Conservation (phyloP, 2,329 filamentous ascomycete genomes). For the Lasiodiplodia theobromae region DNA sequence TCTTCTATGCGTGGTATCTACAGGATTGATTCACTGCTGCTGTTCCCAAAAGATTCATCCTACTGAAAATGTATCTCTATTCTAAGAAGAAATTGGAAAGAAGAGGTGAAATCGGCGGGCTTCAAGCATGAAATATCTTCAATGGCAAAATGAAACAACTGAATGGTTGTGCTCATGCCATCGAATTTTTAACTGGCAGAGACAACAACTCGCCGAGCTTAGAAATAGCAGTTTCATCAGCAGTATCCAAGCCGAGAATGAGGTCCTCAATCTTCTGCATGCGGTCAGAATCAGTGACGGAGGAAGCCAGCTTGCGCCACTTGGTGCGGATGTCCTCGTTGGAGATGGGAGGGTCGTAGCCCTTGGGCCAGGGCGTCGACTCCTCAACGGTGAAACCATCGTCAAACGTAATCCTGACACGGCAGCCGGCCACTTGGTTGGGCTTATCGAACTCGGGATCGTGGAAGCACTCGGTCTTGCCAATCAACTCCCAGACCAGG, state of each 20-base stretch:
- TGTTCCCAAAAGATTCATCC: too few species aligned
- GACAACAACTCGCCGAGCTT: constrained; percentile 25
- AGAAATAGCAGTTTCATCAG: constrained; percentile 34
- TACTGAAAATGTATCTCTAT: too few species aligned
- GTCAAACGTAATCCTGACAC: constrained; percentile 37
- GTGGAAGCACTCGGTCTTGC: constrained; percentile 38
- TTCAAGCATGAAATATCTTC: too few species aligned
- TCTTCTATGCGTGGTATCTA: too few species aligned
- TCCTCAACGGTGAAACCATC: constrained; percentile 34
- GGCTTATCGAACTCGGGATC: constrained; percentile 24
- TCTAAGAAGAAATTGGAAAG: too few species aligned
- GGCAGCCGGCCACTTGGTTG: background rate
- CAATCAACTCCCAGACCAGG: constrained; percentile 45
- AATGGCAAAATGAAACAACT: too few species aligned
- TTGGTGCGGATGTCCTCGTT: constrained; percentile 50
- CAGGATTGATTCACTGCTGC: too few species aligned
- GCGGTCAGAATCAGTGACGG: constrained; percentile 41
- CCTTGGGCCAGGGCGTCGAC: constrained; percentile 38
- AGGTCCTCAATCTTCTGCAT: constrained; percentile 41
- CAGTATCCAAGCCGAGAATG: constrained; percentile 40
- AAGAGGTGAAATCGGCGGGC: too few species aligned
- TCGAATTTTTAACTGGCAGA: constrained; percentile 2
- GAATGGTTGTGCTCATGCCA: background rate
- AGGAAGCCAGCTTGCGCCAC: constrained; percentile 41
- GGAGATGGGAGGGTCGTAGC: constrained; percentile 42